A percentile compares a stretch with the other conserved stretches of the same genome.
Conservation (phyloP, 768 basidiomycete genomes). For the Lentinula raphanica region DNA sequence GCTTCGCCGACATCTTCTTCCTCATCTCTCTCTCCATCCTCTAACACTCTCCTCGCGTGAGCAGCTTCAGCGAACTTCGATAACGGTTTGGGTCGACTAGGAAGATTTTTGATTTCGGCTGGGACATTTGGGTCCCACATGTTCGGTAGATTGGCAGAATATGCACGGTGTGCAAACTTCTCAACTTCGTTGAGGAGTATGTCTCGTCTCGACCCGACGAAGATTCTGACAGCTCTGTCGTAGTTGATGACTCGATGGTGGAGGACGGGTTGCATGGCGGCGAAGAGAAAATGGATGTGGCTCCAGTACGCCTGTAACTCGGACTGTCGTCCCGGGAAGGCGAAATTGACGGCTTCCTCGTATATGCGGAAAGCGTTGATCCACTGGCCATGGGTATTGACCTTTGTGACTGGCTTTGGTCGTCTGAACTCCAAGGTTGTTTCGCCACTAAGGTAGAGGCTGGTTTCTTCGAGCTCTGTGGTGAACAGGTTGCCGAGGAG, state of each 20-base stretch:
- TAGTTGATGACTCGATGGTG: not conserved
- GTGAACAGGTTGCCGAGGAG: too few relatives aligned
- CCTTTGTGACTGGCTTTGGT: not conserved
- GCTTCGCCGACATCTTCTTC: too few relatives aligned
- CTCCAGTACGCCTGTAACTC: not conserved
- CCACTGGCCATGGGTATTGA: not conserved
- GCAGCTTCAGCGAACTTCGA: too few relatives aligned
- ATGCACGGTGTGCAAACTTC: too few relatives aligned
- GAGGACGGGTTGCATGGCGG: not conserved
- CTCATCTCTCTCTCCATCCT: too few relatives aligned
- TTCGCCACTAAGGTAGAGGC: not conserved
- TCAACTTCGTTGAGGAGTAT: not conserved
- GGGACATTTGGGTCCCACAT: too few relatives aligned
- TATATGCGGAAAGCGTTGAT: not conserved
- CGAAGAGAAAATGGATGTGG: not conserved
- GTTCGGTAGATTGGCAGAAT: too few relatives aligned
- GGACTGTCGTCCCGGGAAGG: not conserved
- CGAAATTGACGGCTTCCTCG: not conserved
- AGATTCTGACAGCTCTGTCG: not conserved
- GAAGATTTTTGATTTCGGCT: too few relatives aligned
- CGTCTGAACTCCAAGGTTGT: not conserved
- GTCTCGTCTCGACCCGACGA: not conserved
- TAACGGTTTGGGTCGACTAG: too few relatives aligned
- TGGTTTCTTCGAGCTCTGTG: not conserved
- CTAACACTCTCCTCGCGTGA: too few relatives aligned